Base-by-base conservation (phyloP, 345 rosid species). In the Moringa oleifera region DNA sequence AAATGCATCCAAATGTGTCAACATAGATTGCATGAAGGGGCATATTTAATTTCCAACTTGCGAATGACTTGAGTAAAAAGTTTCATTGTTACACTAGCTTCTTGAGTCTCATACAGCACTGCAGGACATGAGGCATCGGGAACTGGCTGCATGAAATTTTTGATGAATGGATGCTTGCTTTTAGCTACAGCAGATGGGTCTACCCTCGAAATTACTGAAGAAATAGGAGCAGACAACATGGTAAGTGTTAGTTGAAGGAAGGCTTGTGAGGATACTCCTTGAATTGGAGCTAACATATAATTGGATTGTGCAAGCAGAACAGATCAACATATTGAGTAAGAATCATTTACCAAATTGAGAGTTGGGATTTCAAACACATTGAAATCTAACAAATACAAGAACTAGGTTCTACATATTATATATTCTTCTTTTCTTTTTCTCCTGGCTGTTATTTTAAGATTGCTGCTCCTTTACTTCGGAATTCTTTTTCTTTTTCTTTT, bases 91-190 rank as follows among this genome's bases (percentile, higher is more conserved):
- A 28, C 36, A 50, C 55, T 55, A 64, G 5, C 18, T 11, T 16
- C 31, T 20, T 54, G 28, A 46, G 20, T 50, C 18, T 22, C 8
- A 15, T 68, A 61, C 76, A 79, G 83, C 80, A 75, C 83, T 57
- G 77, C 84, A 10, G 81, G 81, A 50, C 70, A 77, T 12, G 81
- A 76, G 77, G 81, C 84, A 62, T 80, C 84, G 12, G 84, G 84
- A 63, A 80, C 84, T 51, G 68, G 81, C 41, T 53, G 71, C 66
- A 80, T 80, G 84, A 80, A 80, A 52, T 77, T 77, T 61, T 55
- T 77, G 70, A 76, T 80, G 81, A 80, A 80, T 69, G 84, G 84
- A 46, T 71, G 84, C 63, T 69, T 80, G 63, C 79, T 80, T 53
- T 61, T 80, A 62, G 84, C 81, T 18, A 77, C 84, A 33, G 71